These are phyloP conservation scores for Lasiodiplodia hormozganensis DNA, from an alignment of 2,329 filamentous ascomycete genomes.

Conservation along the genomic window DNA sequence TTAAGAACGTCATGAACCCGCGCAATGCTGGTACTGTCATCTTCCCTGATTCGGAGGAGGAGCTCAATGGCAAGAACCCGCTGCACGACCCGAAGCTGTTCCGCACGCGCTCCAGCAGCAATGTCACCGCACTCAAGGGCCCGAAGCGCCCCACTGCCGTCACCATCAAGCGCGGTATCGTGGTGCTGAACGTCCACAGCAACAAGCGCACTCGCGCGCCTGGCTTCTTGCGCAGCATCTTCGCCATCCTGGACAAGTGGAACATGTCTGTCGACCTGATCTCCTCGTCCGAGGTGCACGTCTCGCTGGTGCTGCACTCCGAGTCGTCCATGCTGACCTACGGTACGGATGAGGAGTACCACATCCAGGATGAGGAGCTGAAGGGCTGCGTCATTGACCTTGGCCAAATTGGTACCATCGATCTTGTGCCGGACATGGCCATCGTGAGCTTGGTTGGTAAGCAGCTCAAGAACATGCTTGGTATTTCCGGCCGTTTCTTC, in stretches of 20 bases:
- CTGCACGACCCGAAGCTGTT: conserved; percentile 65
- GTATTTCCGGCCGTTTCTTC: conserved; percentile 94
- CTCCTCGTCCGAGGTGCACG: conserved; percentile 94
- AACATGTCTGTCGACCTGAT: conserved; percentile 94
- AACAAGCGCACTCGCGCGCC: conserved; percentile 97
- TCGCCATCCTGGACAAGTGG: conserved; percentile 86
- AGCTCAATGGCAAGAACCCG: conserved; percentile 60
- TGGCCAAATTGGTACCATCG: conserved; percentile 83
- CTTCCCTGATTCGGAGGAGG: conserved; percentile 73
- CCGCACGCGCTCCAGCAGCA: conserved; percentile 52
- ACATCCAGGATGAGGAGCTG: conserved; percentile 55
- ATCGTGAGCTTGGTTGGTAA: conserved; percentile 94
- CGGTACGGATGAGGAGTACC: conserved; percentile 51
- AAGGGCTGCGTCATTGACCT: conserved; percentile 70
- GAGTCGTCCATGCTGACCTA: conserved; percentile 63
- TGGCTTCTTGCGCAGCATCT: conserved; percentile 93
- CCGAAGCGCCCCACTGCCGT: conserved; percentile 68
- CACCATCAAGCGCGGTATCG: conserved; percentile 96
- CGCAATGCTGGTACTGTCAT: conserved; percentile 80
- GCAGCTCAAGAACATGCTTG: conserved; percentile 96
- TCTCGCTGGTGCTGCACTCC: conserved; percentile 94
- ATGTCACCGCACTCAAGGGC: conserved; percentile 54
- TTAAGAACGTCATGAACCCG: conserved; percentile 92
- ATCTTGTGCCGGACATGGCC: conserved; percentile 89
- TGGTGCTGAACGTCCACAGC: conserved; percentile 96